phyloP scores from a whole-genome alignment of 495 filamentous ascomycete species.

The Lophiotrema nucula region DNA sequence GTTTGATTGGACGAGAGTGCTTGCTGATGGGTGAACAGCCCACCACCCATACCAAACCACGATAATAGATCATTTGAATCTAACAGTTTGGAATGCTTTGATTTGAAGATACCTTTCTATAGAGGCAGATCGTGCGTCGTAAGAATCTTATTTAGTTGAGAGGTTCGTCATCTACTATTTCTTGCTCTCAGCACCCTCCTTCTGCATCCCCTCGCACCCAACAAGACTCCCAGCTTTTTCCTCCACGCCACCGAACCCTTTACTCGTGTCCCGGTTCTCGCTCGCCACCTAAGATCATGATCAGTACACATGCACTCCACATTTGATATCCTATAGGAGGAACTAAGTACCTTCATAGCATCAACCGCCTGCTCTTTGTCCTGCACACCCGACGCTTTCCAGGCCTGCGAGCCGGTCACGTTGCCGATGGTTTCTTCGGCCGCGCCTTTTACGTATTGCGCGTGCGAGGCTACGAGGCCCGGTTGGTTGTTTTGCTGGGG shows the following conservation, averaged over 20 bases:
- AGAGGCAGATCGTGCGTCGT: no score
- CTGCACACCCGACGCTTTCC: conserved; percentile 37
- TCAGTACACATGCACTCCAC: no score
- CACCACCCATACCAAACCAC: no score
- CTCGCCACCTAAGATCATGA: no score
- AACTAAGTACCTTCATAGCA: conserved; percentile 45
- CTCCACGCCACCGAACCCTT: conserved; percentile 42
- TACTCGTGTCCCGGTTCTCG: conserved; percentile 35
- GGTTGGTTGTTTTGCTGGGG: no score
- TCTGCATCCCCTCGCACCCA: conserved; percentile 45
- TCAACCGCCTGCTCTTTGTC: conserved; percentile 39
- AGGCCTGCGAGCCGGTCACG: conserved; percentile 37
- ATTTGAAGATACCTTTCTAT: no score
- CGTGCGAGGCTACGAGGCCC: conserved; percentile 40
- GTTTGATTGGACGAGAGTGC: conserved; percentile 95
- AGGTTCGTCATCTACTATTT: no score
- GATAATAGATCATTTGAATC: no score
- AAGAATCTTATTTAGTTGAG: no score
- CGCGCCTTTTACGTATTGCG: conserved; percentile 43
- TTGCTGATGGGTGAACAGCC: no score
- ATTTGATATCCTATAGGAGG: no score
- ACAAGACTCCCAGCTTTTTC: conserved; percentile 39
- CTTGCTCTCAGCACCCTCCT: conserved; percentile 41
- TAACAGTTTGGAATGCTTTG: no score
- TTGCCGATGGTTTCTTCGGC: conserved; percentile 40